Base-by-base conservation (phyloP, 306 rosid species). In the Lablab purpureus region DNA sequence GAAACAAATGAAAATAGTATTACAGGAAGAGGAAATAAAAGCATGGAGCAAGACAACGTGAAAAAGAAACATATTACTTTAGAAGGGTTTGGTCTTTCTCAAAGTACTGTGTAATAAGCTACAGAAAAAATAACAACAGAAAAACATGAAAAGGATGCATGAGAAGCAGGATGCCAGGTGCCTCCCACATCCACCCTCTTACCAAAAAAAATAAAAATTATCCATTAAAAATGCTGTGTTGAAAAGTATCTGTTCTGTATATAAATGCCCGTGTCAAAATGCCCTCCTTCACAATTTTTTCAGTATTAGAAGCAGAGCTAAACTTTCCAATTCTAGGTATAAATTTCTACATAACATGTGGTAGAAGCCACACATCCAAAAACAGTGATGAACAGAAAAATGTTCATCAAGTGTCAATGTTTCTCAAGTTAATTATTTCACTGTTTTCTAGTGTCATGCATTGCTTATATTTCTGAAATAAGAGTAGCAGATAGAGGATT, bases 1-100 rank as follows among this genome's bases (percentile, higher is more conserved):
- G 36, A 47, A 59, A n/a, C 77, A 81, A 62, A 69, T 71, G 17
- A 84, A 27, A 47, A 71, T 30, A 83, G 72, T 21, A 67, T 41
- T 40, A 40, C 5, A 36, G 72, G 51, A 47, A 30, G 75, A 40
- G 66, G 36, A 22, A 73, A 70, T 43, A 75, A 47, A 50, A 62
- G 72, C 22, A 72, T 43, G 62, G 55, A 50, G 78, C 47, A 82
- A 62, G 73, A 82, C 15, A 52, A 54, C 70, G 64, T 30, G 52
- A 49, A 78, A 72, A 27, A 77, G 54, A 51, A 56, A 25, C 21
- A 49, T 46, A 74, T 41, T 47, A 62, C 28, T 45, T 85, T 22
- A 30, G 32, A 10, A 14, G 18, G 60, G 75, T 64, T 70, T 65
- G 60, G 62, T 51, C 81, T 65, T 65, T 62, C 54, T 69, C 23